Evolutionary conservation across 108 stramenopile genomes (phyloP), one percentile per base, ranked within the genome.

Genomic region (Cyclotella distinguenda): DNA sequence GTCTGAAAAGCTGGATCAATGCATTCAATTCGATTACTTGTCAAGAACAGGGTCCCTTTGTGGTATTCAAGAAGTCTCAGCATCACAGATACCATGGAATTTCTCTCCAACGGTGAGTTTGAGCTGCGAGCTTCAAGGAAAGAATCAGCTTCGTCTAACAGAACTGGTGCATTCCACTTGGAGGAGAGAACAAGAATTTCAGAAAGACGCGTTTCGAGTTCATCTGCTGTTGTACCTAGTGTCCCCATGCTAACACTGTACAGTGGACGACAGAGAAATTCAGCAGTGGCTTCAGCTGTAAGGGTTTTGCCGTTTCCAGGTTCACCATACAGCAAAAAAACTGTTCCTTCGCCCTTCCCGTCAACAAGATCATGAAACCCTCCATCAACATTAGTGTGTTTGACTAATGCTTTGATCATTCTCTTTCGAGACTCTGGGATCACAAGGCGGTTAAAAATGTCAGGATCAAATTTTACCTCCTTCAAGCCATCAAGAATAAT

Each of bases 21-120:
- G 11, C 80, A 79, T 35, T 88, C 86, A 46, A 88, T 71, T 11
- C 84, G 80, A 35, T 88, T 88, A 39, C 71, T 72, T 4, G 86
- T 88, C 38, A 88, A 66, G 56, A 88, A 88, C 38, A 88, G 70
- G 26, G 85, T 79, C 4, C 86, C 86, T 1, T 59, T 58, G 49
- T 82, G 84, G 35, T 88, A 88, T 52, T 88, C 86, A 21, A 83
- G 66, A 42, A 88, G 53, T 19, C 79, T 56, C 15, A 88, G 82
- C 86, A 88, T 88, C 11, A 88, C 84, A 34, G 77, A 78, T 15
- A 87, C 84, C 84, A 88, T 88, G 18, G 86, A 84, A 64, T 88
- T 88, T 40, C 86, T 70, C 44, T 84, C 86, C 35, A 88, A 60
- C 3, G 75, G 43, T 5, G 70, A 71, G 57, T 46, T 70, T 22